Conservation (phyloP, 2,329 filamentous ascomycete genomes). For the Aspergillus sojae region DNA sequence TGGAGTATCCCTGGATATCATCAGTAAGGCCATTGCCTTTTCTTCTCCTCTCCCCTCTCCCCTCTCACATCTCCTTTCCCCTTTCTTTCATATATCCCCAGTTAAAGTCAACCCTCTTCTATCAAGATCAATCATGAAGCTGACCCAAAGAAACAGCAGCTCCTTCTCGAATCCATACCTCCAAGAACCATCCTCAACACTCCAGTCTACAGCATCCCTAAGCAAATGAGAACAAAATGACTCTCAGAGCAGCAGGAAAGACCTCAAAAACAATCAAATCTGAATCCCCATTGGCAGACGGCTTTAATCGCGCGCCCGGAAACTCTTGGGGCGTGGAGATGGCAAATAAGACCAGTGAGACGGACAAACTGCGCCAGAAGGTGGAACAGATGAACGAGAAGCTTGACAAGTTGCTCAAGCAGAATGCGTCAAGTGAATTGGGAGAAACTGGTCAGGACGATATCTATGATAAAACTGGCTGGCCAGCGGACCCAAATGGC, state of each 20-base stretch:
- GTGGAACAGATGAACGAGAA: not conserved
- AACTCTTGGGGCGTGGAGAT: not conserved
- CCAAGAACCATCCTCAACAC: no score
- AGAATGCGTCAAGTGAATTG: not conserved
- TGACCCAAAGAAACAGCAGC: not conserved
- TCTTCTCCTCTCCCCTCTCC: no score
- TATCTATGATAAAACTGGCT: slow-evolving; percentile 1
- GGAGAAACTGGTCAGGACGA: slow-evolving; percentile 10
- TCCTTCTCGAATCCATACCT: no score
- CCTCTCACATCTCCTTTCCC: no score
- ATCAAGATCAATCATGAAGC: not conserved
- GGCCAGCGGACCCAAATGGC: not conserved
- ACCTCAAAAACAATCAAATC: not conserved
- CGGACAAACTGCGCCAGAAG: not conserved
- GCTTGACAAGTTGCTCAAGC: not conserved
- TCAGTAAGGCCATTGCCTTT: no score
- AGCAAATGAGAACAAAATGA: not conserved
- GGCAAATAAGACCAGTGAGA: not conserved
- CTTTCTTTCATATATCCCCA: not conserved
- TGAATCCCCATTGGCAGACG: not conserved
- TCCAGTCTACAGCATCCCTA: not conserved
- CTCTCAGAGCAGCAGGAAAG: not conserved
- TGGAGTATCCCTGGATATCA: no score
- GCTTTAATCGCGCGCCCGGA: not conserved
- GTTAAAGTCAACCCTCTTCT: not conserved